Evolutionary conservation across 805 yeast genomes (phyloP), one percentile per base, ranked within the genome.

Genomic region (Yarrowia deformans): DNA sequence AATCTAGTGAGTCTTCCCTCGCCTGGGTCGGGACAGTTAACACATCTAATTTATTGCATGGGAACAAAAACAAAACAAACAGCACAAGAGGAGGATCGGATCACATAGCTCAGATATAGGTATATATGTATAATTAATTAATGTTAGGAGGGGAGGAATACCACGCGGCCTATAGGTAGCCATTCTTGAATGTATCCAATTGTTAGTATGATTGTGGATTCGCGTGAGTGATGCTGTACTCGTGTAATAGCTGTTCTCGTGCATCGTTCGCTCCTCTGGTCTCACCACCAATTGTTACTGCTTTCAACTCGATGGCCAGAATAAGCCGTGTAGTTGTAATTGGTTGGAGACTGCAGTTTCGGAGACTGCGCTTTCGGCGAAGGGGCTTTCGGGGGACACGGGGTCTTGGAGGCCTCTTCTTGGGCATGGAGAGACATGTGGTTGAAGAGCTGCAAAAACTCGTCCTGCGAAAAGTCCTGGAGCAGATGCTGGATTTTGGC

Each of bases 1-100:
- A 8, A 92, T 91, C 42, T 63, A 61, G 66, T n/a, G n/a, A n/a
- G n/a, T 18, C 54, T 7, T 8, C 54, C 46, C 46, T 2, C 46
- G 19, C 2, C 18, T 29, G 35, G 55, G 23, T 8, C 19, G 39
- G 18, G 42, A 60, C 45, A 39, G 45, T 34, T 23, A 13, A 23
- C 37, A 55, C 35, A 52, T 23, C 61, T 56, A 56, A 60, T 45
- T 60, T 60, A 60, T 60, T 60, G 66, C 66, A 60, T 60, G 52
- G 49, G 49, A 60, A 45, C n/a, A 45, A 43, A 43, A 32, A 18
- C 35, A 34, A 34, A 12, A 14, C 29, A 34, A 50, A 8, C 29
- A 49, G 29, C 34, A 52, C 18, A 8, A 8, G 32, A 19, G 34
- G 58, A 37, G 52, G 35, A 23, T 46, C 16, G 50, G n/a, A 46